Percentiles rank a stretch among this genome's conserved stretches.
Conservation (phyloP, 2,329 filamentous ascomycete species). For the Penicillium hordei region DNA sequence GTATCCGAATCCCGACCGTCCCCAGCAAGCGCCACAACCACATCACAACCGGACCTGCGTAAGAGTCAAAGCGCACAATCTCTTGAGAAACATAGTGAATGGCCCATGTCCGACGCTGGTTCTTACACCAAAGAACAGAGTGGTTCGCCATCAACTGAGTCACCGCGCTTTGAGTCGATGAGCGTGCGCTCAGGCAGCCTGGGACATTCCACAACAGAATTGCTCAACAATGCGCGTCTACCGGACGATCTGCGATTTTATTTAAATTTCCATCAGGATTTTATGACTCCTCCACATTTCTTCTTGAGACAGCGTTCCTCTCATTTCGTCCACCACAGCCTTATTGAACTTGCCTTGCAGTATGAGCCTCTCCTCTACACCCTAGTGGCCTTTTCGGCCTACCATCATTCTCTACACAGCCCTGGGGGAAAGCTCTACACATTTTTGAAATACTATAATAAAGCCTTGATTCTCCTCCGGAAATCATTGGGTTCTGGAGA, state of each 20-base stretch:
- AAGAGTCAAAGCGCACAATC: conserved; percentile 36
- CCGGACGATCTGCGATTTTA: conserved; percentile 73
- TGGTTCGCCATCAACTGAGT: conserved; percentile 55
- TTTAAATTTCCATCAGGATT: conserved; percentile 72
- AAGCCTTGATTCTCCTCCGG: conserved; percentile 75
- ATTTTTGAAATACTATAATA: conserved; percentile 88
- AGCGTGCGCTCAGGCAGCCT: conserved; percentile 37
- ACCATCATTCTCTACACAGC: conserved; percentile 72
- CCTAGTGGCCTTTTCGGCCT: conserved; percentile 82
- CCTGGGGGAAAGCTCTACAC: conserved; percentile 72
- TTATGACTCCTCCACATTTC: conserved; percentile 81
- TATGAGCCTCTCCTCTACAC: conserved; percentile 84
- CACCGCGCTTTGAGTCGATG: conserved; percentile 37
- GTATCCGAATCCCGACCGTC: conserved; percentile 25
- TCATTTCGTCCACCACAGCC: conserved; percentile 69
- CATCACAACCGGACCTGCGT: conserved; percentile 22
- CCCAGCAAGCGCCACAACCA: conserved; percentile 21
- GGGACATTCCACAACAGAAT: conserved; percentile 27
- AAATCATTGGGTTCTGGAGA: conserved; percentile 69
- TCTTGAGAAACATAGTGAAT: conserved; percentile 27
- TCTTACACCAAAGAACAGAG: conserved; percentile 47
- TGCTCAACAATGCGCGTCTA: conserved; percentile 30
- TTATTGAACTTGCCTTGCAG: conserved; percentile 70
- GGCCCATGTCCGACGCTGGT: conserved; percentile 34
- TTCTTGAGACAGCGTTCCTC: conserved; percentile 69